phyloP scores from a whole-genome alignment of 2,329 filamentous ascomycete species.

The Dactylellina drechsleri region DNA sequence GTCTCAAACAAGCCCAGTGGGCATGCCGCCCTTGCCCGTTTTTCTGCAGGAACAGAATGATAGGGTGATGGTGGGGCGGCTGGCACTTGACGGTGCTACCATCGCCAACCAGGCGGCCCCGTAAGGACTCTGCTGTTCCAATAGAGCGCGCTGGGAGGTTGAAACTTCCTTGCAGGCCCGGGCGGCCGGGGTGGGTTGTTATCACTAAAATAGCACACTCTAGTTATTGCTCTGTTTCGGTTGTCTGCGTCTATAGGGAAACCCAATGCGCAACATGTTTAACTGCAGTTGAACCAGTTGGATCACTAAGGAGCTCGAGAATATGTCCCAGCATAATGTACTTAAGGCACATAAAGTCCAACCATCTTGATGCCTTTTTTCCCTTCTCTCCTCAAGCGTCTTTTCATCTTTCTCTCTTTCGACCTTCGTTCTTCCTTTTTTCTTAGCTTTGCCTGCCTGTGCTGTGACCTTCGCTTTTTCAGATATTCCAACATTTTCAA shows the following conservation, averaged over 20 bases:
- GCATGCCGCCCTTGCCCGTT: conserved; percentile 18
- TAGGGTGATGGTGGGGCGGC: conserved; percentile 42
- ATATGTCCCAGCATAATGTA: conserved; percentile 40
- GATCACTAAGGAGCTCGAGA: background rate
- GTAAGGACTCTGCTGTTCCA: conserved; percentile 24
- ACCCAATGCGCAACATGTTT: background rate
- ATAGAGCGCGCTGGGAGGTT: conserved; percentile 4
- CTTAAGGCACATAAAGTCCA: conserved; percentile 45
- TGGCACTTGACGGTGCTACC: conserved; percentile 16
- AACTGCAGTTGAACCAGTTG: background rate
- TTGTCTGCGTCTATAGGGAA: conserved; percentile 36
- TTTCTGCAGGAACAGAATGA: conserved; percentile 53
- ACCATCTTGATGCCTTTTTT: conserved; percentile 35
- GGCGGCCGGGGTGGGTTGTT: conserved; percentile 25
- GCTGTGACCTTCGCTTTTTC: conserved; percentile 50
- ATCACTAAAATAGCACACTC: conserved; percentile 52
- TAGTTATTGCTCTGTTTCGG: conserved; percentile 42
- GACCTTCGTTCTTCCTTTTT: conserved; percentile 47
- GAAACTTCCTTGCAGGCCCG: conserved; percentile 40
- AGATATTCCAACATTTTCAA: conserved; percentile 52
- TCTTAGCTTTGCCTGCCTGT: conserved; percentile 28
- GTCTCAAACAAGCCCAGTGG: conserved; percentile 47
- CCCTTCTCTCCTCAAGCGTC: conserved; percentile 42
- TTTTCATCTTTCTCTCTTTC: conserved; percentile 39
- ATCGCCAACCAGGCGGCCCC: conserved; percentile 6